Evolutionary conservation across 257 asterid species (phyloP).

Genomic region (Nemophila menziesii): DNA sequence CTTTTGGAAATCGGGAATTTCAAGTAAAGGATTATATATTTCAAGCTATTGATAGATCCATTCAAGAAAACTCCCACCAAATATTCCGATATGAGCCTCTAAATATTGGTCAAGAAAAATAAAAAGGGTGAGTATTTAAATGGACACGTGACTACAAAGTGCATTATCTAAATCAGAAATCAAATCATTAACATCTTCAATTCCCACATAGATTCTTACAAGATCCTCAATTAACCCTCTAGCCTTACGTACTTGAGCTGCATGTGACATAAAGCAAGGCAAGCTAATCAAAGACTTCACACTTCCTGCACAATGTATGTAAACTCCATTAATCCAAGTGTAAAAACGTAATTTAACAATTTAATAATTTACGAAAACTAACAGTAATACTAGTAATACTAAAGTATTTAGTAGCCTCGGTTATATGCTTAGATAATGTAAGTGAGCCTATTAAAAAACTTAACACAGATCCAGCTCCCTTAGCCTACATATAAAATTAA

Average conservation of each 20-base stretch:
- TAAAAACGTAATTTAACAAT: neutral
- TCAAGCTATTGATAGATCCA: no score
- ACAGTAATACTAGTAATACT: conserved; percentile 72
- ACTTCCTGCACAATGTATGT: conserved; percentile 33
- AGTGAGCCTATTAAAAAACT: conserved; percentile 76
- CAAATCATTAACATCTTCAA: conserved; percentile 70
- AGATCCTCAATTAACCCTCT: conserved; percentile 71
- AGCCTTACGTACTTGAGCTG: conserved; percentile 52
- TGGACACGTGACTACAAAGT: no score
- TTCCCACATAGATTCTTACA: conserved; percentile 67
- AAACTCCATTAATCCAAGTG: no score
- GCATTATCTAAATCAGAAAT: conserved; percentile 68
- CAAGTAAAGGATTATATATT: no score
- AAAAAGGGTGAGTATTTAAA: no score
- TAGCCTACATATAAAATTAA: no score
- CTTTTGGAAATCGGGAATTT: no score
- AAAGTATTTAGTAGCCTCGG: conserved; percentile 65
- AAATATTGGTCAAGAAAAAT: no score
- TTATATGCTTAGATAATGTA: conserved; percentile 76
- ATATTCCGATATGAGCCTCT: no score
- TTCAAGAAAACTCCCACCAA: no score
- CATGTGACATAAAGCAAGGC: conserved; percentile 84
- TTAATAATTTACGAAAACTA: conserved; percentile 56
- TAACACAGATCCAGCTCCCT: conserved; percentile 83
- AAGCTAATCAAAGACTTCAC: conserved; percentile 74